Percentiles rank a stretch among this genome's conserved stretches.
phyloP scores from a whole-genome alignment of 2,329 filamentous ascomycete genomes.

The Aspergillus floridensis region DNA sequence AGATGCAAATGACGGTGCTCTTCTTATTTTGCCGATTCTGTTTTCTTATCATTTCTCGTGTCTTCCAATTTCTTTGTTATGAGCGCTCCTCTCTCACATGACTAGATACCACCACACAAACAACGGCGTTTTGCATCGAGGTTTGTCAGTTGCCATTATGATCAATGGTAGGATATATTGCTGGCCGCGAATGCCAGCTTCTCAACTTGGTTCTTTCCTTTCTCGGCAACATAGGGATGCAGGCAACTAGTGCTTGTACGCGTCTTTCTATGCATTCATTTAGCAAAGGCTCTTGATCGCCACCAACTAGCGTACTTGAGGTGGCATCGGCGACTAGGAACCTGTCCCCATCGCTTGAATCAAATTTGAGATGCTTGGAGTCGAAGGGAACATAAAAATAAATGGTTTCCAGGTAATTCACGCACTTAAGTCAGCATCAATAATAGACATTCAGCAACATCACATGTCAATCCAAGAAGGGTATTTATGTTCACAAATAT shows the following conservation, averaged over 20 bases:
- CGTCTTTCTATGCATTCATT: background rate
- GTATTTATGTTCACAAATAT: background rate
- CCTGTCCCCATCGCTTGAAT: background rate
- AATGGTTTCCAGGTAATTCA: background rate
- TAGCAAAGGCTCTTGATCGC: background rate
- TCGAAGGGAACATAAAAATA: background rate
- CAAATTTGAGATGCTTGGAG: no score
- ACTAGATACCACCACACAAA: conserved; percentile 1
- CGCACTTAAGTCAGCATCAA: background rate
- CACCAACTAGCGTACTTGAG: background rate
- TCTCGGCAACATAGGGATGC: background rate
- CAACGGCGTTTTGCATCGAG: background rate
- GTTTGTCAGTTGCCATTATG: background rate
- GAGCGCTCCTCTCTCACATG: background rate
- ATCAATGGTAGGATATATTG: background rate
- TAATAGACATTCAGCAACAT: background rate
- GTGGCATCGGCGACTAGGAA: background rate
- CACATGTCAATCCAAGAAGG: background rate
- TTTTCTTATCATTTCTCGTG: background rate
- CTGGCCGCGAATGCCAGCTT: no score
- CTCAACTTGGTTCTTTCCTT: background rate
- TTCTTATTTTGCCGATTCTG: background rate
- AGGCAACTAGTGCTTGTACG: background rate
- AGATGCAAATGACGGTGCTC: conserved; percentile 21
- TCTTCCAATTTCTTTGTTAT: background rate